These are phyloP conservation scores for Curvularia hawaiiensis DNA, from an alignment of 2,329 filamentous ascomycete genomes.

Conservation along the genomic window DNA sequence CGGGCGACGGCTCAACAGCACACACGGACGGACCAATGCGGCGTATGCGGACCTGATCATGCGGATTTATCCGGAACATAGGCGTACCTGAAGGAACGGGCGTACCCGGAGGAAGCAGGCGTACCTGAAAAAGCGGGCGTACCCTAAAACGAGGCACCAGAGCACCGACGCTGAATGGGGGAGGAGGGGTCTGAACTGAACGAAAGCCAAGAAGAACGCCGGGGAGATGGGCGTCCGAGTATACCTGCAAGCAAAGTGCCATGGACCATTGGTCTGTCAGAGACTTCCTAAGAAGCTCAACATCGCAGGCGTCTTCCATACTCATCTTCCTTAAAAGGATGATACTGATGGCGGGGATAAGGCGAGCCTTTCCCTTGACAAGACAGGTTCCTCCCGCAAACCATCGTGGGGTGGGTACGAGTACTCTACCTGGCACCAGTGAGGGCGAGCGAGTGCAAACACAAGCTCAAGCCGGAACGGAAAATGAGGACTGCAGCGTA, in stretches of 20 bases:
- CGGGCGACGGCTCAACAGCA: neutral
- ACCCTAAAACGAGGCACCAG: conserved; percentile 11
- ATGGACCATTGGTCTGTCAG: conserved; percentile 31
- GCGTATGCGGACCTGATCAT: conserved; percentile 5
- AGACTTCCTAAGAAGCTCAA: conserved; percentile 22
- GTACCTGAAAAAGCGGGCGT: conserved; percentile 18
- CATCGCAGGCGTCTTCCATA: conserved; percentile 36
- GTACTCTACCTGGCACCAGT: conserved; percentile 22
- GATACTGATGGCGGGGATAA: conserved; percentile 29
- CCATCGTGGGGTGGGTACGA: conserved; percentile 23
- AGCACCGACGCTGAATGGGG: neutral
- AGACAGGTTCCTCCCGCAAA: conserved; percentile 27
- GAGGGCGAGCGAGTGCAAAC: conserved; percentile 7
- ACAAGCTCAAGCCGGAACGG: conserved; percentile 8
- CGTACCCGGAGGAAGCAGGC: conserved; percentile 12
- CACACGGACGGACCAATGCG: neutral
- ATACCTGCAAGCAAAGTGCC: conserved; percentile 30
- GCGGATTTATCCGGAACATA: conserved; percentile 12
- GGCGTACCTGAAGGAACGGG: conserved; percentile 10
- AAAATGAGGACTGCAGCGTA: conserved; percentile 5
- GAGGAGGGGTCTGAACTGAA: conserved; percentile 10
- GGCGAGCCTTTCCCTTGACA: conserved; percentile 25
- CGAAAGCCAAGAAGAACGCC: conserved; percentile 16
- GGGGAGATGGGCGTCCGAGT: conserved; percentile 21
- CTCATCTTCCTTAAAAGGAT: conserved; percentile 28